These are phyloP conservation scores for Cercospora canescens DNA, from an alignment of 2,329 filamentous ascomycete species.

Conservation along the genomic window DNA sequence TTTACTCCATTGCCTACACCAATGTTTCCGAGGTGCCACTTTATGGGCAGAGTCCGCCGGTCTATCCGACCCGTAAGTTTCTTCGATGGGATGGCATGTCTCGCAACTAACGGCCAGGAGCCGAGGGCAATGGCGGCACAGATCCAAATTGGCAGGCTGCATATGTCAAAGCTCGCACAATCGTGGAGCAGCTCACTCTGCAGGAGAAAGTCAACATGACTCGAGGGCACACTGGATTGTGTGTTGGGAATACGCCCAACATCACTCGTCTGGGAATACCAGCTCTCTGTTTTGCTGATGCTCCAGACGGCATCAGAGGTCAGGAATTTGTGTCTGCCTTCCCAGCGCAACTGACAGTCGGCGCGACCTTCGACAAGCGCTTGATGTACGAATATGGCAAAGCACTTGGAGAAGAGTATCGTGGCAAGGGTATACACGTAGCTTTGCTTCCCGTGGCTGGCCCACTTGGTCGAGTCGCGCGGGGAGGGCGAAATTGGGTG, in stretches of 20 bases:
- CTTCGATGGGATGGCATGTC: neutral
- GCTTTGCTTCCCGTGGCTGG: conserved; percentile 68
- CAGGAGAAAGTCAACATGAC: conserved; percentile 39
- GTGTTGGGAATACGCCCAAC: conserved; percentile 75
- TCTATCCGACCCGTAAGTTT: conserved; percentile 33
- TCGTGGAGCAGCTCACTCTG: conserved; percentile 38
- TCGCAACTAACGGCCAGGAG: conserved; percentile 14
- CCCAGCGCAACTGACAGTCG: conserved; percentile 68
- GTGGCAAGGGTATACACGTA: conserved; percentile 34
- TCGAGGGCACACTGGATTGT: conserved; percentile 42
- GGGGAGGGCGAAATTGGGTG: conserved; percentile 46
- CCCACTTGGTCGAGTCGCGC: conserved; percentile 43
- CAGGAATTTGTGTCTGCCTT: conserved; percentile 76
- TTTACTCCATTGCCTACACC: conserved; percentile 17
- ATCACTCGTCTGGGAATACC: conserved; percentile 70
- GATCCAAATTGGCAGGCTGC: conserved; percentile 32
- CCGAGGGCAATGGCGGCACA: conserved; percentile 26
- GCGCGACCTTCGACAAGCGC: conserved; percentile 54
- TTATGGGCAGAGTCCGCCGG: conserved; percentile 27
- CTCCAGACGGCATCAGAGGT: conserved; percentile 63
- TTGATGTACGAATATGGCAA: conserved; percentile 54
- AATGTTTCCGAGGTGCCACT: conserved; percentile 23
- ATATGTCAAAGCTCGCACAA: conserved; percentile 33
- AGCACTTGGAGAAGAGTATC: conserved; percentile 50
- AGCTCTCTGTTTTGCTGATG: conserved; percentile 40